A percentile compares a stretch with the other conserved stretches of the same genome.
Evolutionary conservation across 192 early-diverging fungal species (phyloP).

Genomic region (Coemansia sp.): DNA sequence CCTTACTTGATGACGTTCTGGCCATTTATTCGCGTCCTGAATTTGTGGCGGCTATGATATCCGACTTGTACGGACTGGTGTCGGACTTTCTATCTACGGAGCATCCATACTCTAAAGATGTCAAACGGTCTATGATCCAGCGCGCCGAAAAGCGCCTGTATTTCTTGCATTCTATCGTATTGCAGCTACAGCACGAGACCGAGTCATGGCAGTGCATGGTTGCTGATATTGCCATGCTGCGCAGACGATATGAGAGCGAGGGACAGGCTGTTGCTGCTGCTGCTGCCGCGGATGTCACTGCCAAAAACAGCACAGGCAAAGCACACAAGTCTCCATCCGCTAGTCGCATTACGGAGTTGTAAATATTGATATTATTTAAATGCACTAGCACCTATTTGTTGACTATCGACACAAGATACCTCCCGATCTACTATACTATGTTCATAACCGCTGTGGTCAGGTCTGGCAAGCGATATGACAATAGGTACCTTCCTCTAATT

Average conservation of each 20-base stretch:
- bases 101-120: too few relatives aligned
- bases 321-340: not conserved
- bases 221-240: conserved; percentile 39
- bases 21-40: conserved; percentile 21
- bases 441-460: conserved; percentile 15
- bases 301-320: not conserved
- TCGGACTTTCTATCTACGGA: conserved; percentile 12
- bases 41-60: conserved; percentile 38
- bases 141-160: conserved; percentile 32
- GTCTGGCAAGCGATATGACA: conserved; percentile 36
- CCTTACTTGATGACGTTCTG: conserved; percentile 33
- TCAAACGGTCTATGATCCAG: conserved; percentile 15
- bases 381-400: not conserved
- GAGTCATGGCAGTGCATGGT: conserved; percentile 51
- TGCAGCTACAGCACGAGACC: conserved; percentile 30
- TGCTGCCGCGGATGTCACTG: not conserved
- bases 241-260: conserved; percentile 39
- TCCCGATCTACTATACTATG: not conserved
- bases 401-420: not conserved
- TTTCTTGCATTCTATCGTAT: conserved; percentile 39
- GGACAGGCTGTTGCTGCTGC: not conserved
- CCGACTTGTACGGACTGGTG: conserved; percentile 35
- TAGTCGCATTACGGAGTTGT: conserved; percentile 6
- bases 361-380: not conserved
- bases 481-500: conserved; percentile 30